Base-by-base conservation (phyloP, 2,329 filamentous ascomycete genomes). In the Microdochium trichocladiopsis region DNA sequence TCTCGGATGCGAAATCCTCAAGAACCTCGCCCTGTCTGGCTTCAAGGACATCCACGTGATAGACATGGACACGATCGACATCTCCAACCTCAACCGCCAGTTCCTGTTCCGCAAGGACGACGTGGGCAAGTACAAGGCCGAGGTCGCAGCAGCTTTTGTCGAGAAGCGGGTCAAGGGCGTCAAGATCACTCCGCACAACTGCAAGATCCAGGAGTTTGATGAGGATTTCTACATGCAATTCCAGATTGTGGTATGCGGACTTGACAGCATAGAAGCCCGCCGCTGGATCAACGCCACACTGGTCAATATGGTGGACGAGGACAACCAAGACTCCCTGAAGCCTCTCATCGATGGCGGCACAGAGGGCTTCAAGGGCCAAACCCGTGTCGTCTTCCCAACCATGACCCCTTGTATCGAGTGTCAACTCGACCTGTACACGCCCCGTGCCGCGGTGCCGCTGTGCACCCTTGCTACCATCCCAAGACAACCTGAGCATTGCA, bases 21-120 rank as follows among this genome's bases (percentile, higher is more conserved):
- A 99, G 75, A 90, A 99, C 64, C 79, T 99, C 31, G 94, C 94
- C 43, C 79, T 99, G 50, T 96, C 93, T 2, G 91, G 92, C 25
- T 99, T 99, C 75, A 95, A 88, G 69, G 84, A 96, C 63, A 96
- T 99, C 60, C 91, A 99, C 74, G 94, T 99, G 54, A 97, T 99
- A 62, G 94, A 99, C 72, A 99, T 99, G 94, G 91, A 99, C 70
- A 99, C 93, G 1, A 99, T 99, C 69, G 94, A 99, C 66, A 93
- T 99, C 55, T 96, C 92, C 50, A 99, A 99, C 68, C 80, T 99
- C 22, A 99, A 99, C 71, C 87, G 94, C 43, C 94, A 99, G 64
- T 99, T 99, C 65, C 83, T 99, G 54, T 99, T 99, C 71, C 89
- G 94, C 22, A 82, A 92, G 61, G 77, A 84, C 55, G 94, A 99